Conservation (phyloP, 768 basidiomycete genomes). For the Arthromyces matolae region DNA sequence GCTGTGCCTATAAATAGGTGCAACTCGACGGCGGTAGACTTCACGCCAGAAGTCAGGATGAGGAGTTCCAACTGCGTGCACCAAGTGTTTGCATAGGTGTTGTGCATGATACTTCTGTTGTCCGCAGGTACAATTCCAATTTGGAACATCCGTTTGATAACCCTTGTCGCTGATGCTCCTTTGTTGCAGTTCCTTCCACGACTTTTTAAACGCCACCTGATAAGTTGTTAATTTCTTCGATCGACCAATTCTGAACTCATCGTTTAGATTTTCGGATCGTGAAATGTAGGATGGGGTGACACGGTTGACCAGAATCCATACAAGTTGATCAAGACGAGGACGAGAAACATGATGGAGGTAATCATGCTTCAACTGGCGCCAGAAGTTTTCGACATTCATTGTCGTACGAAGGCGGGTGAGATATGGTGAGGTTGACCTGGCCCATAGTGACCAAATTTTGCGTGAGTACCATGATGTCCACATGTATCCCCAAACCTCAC, state of each 20-base stretch:
- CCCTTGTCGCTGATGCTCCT: background rate
- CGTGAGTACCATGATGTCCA: conserved; percentile 1
- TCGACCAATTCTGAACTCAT: background rate
- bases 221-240: background rate
- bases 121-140: background rate
- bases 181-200: background rate
- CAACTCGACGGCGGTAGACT: no score
- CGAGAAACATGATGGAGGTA: background rate
- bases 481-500: background rate
- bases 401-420: background rate
- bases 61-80: no score
- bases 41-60: no score
- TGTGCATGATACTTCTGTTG: background rate
- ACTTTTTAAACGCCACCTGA: background rate
- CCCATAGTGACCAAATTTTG: conserved; percentile 2
- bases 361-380: background rate
- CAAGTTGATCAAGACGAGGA: background rate
- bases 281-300: background rate
- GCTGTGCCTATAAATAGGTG: no score
- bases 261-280: background rate
- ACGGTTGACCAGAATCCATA: background rate
- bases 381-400: conserved; percentile 1
- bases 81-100: background rate
- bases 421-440: background rate
- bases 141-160: background rate